Evolutionary conservation across 495 filamentous ascomycete genomes (phyloP).

Genomic region (Penicillium desertorum): DNA sequence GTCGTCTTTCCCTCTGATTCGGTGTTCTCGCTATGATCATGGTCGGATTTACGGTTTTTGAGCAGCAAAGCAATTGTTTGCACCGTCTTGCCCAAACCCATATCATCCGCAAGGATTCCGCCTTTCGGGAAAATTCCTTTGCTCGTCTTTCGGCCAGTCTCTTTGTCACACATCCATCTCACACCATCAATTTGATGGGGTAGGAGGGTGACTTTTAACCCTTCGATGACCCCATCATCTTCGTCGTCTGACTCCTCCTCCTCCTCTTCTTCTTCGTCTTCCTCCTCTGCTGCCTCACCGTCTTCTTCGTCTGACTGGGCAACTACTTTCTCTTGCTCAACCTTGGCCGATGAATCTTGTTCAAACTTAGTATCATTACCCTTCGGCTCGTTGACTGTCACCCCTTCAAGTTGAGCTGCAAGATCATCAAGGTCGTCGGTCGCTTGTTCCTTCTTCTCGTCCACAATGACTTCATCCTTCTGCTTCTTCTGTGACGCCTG

Average conservation of each 20-base stretch:
- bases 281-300: slow-evolving; percentile 53
- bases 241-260: slow-evolving; percentile 66
- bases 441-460: slow-evolving; percentile 22
- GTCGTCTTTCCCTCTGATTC: slow-evolving; percentile 35
- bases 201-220: slow-evolving; percentile 79
- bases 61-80: slow-evolving; percentile 84
- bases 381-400: slow-evolving; percentile 51
- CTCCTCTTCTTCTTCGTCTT: slow-evolving; percentile 41
- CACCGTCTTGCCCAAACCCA: slow-evolving; percentile 96
- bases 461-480: slow-evolving; percentile 38
- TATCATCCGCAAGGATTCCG: slow-evolving; percentile 87
- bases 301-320: slow-evolving; percentile 49
- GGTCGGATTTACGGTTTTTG: slow-evolving; percentile 68
- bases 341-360: slow-evolving; percentile 15
- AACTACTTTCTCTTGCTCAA: slow-evolving; percentile 26
- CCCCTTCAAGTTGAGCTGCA: slow-evolving; percentile 56
- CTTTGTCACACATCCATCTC: slow-evolving; percentile 88
- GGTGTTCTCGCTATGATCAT: slow-evolving; percentile 41
- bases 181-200: slow-evolving; percentile 93
- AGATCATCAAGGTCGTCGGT: slow-evolving; percentile 51
- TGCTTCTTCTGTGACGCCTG: slow-evolving; percentile 30
- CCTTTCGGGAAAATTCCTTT: slow-evolving; percentile 78
- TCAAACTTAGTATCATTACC: slow-evolving; percentile 20
- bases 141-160: slow-evolving; percentile 73
- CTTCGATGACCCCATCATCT: slow-evolving; percentile 73